These are phyloP conservation scores for Immersiella caudata DNA, from an alignment of 495 filamentous ascomycete genomes.

Conservation along the genomic window DNA sequence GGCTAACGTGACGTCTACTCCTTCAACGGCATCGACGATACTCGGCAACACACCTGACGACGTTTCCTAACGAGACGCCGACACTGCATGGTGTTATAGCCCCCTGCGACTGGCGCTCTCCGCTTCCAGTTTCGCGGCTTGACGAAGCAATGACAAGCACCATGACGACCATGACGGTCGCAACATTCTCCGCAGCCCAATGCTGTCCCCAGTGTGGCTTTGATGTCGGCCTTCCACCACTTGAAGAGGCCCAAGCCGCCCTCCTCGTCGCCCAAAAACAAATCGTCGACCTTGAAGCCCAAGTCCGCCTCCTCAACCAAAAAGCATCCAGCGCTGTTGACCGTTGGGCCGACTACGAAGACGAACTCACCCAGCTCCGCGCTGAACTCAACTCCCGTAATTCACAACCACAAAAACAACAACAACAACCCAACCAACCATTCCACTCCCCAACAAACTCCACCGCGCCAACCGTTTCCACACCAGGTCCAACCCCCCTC, in stretches of 20 bases:
- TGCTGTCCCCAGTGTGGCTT: constrained; percentile 46
- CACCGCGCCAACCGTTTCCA: constrained; percentile 19
- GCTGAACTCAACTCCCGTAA: constrained; percentile 37
- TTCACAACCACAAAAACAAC: background rate
- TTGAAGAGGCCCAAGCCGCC: constrained; percentile 53
- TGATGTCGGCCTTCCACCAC: constrained; percentile 40
- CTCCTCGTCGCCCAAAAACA: constrained; percentile 62
- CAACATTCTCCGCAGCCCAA: constrained; percentile 8
- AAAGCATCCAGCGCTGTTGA: constrained; percentile 77
- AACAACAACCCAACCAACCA: background rate
- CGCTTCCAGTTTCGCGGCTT: background rate
- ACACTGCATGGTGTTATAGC: background rate
- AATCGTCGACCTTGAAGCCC: constrained; percentile 80
- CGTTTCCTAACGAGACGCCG: background rate
- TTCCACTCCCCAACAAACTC: constrained; percentile 17
- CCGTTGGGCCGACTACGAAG: constrained; percentile 93
- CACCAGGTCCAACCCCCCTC: constrained; percentile 4
- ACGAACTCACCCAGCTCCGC: constrained; percentile 73
- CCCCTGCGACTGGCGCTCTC: constrained; percentile 6
- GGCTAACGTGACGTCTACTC: background rate
- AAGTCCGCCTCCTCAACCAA: constrained; percentile 71
- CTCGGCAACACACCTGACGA: background rate
- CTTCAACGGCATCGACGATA: background rate
- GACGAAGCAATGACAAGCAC: background rate
- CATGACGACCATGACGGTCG: constrained; percentile 15